Base-by-base conservation (phyloP, 1,284 basidiomycete genomes). In the Malassezia dermatis region DNA sequence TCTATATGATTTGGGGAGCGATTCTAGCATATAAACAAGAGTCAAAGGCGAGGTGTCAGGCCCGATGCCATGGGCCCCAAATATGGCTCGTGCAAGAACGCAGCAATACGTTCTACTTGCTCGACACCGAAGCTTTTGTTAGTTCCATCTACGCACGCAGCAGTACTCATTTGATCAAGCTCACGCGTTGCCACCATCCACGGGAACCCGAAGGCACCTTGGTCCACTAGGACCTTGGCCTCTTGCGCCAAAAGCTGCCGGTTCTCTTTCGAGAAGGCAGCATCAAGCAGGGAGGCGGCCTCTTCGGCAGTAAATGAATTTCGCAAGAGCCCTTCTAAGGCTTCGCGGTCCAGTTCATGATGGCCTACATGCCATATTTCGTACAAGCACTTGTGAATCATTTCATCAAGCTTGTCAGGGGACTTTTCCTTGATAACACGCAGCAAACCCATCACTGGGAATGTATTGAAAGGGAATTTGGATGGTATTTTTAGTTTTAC, bases 381-480 rank as follows among this genome's bases (percentile, higher is more conserved):
- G 1, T 56, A 53, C 42, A 63, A 64, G 37, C 58, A 60, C 13
- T 56, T 56, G 6, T 61, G 57, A 11, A 61, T 51, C 11, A 63
- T 57, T 1, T 15, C 7, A 19, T 64, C 58, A 15, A 67, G 34
- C 11, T 40, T 21, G 0, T 31, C 13, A 12, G 50, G 32, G 12
- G 24, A 11, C 5, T 26, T 17, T 7, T 66, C 44, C 32, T 56
- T 43, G 15, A 68, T 41, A 4, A 23, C 40, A 10, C 49, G 42
- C 31, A 73, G 60, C 40, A 71, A 46, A 17, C 58, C 56, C 48
- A 69, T 66, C 8, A 63, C 41, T 1, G 48, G 34, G 42, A 59
- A 56, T 10, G 71, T 70, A 56, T 70, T 60, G 55, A 71, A 63
- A 3, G 71, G 69, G 52, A 73, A 71, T 1, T 40, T 30, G 11